Percentiles rank a stretch among this genome's conserved stretches.
Evolutionary conservation across 2,329 filamentous ascomycete species (phyloP).

Genomic region (Colletotrichum chrysophilum): DNA sequence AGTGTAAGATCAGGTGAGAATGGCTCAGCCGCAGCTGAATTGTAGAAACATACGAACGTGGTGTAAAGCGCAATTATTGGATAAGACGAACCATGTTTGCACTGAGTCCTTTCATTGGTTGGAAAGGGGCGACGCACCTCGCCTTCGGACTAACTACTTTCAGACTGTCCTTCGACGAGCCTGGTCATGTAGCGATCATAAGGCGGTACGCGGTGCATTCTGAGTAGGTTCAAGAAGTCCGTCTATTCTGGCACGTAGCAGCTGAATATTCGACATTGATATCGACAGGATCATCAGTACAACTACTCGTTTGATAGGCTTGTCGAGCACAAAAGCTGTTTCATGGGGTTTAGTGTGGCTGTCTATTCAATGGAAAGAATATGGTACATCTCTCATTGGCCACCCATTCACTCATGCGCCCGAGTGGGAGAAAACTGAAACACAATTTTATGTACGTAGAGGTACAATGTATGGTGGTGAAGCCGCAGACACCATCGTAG

Average conservation of each 20-base stretch:
- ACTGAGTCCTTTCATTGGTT: neutral
- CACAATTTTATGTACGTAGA: neutral
- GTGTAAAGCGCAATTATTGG: neutral
- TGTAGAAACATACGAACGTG: neutral
- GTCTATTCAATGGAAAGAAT: neutral
- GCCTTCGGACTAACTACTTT: neutral
- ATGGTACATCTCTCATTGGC: neutral
- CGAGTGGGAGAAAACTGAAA: neutral
- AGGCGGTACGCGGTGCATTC: neutral
- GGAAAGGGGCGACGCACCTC: neutral
- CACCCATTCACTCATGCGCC: too few relatives aligned
- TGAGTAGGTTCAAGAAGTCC: neutral
- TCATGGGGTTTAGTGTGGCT: neutral
- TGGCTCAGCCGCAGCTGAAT: neutral
- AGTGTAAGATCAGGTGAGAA: neutral
- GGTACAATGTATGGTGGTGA: neutral
- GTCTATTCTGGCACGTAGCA: neutral
- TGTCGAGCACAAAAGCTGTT: neutral
- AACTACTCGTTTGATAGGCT: neutral
- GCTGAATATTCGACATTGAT: neutral
- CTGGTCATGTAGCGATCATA: neutral
- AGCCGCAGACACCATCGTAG: neutral
- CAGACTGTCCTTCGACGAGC: neutral
- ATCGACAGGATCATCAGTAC: neutral
- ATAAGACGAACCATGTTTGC: neutral